Evolutionary conservation across 2,329 filamentous ascomycete species (phyloP).

Genomic region (Emydomyces testavorans): DNA sequence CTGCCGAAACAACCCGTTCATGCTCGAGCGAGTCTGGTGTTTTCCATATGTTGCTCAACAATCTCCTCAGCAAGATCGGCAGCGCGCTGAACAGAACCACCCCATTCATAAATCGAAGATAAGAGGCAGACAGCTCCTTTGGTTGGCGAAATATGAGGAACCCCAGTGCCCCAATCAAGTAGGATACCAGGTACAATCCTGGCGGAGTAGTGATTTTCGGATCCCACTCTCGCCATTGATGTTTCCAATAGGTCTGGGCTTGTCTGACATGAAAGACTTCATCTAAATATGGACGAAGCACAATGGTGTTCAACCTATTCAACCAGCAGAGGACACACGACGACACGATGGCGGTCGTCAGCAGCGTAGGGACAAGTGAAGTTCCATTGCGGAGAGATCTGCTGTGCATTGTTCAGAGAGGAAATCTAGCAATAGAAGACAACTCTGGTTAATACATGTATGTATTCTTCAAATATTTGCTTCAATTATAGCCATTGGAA

Average conservation of each 20-base stretch:
- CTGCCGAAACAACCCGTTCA: slow-evolving; percentile 15
- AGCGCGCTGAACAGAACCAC: slow-evolving; percentile 27
- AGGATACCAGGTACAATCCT: slow-evolving; percentile 56
- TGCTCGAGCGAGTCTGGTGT: slow-evolving; percentile 9
- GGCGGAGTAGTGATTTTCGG: slow-evolving; percentile 96
- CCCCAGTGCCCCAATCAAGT: slow-evolving; percentile 27
- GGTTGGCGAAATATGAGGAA: slow-evolving; percentile 23
- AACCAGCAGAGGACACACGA: slow-evolving; percentile 33
- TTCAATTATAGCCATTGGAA: no score
- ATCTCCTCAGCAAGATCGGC: slow-evolving; percentile 43
- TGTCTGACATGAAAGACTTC: slow-evolving; percentile 63
- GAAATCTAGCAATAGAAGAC: no score
- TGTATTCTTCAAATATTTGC: no score
- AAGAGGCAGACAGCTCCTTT: slow-evolving; percentile 25
- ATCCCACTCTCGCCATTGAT: slow-evolving; percentile 70
- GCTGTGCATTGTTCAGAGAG: not conserved
- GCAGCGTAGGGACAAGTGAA: not conserved
- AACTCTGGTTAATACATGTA: no score
- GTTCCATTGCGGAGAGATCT: not conserved
- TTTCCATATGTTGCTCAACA: slow-evolving; percentile 39
- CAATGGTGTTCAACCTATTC: slow-evolving; percentile 36
- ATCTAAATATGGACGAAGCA: slow-evolving; percentile 49
- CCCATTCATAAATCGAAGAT: slow-evolving; percentile 31
- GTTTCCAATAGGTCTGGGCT: slow-evolving; percentile 72
- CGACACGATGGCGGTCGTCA: slow-evolving; percentile 19